Evolutionary conservation across 1,139 yeast species (phyloP).

Genomic region (Hyphopichia fennica): DNA sequence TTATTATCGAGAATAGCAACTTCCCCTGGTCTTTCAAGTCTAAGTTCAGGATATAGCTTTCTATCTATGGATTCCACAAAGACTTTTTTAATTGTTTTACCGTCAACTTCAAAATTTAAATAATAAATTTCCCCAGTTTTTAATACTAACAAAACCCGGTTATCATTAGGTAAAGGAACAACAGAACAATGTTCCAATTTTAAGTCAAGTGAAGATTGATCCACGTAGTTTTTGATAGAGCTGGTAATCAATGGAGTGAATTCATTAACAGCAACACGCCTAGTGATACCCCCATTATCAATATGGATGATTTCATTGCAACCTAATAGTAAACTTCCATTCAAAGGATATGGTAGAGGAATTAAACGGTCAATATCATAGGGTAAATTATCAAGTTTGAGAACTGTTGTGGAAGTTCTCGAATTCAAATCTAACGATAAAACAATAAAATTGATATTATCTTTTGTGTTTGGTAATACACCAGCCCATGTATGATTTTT

Average conservation of each 20-base stretch:
- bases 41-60: conserved; percentile 12
- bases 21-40: conserved; percentile 31
- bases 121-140: conserved; percentile 52
- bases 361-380: conserved; percentile 68
- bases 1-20: conserved; percentile 36
- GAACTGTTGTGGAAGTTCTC: conserved; percentile 64
- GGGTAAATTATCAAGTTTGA: conserved; percentile 66
- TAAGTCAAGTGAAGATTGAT: conserved; percentile 54
- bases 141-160: conserved; percentile 53
- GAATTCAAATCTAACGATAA: conserved; percentile 66
- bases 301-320: conserved; percentile 77
- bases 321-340: conserved; percentile 73
- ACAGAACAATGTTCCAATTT: conserved; percentile 58
- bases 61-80: conserved; percentile 28
- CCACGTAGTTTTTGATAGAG: conserved; percentile 47
- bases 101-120: conserved; percentile 53
- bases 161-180: conserved; percentile 46
- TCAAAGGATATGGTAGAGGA: conserved; percentile 66
- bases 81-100: conserved; percentile 42
- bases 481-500: conserved; percentile 78
- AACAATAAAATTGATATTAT: conserved; percentile 60
- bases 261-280: conserved; percentile 66
- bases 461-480: conserved; percentile 57
- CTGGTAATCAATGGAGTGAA: conserved; percentile 53
- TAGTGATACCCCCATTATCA: conserved; percentile 76